Evolutionary conservation across 352 stramenopile genomes (phyloP).

Genomic region (Pythium rhizo-oryzae): DNA sequence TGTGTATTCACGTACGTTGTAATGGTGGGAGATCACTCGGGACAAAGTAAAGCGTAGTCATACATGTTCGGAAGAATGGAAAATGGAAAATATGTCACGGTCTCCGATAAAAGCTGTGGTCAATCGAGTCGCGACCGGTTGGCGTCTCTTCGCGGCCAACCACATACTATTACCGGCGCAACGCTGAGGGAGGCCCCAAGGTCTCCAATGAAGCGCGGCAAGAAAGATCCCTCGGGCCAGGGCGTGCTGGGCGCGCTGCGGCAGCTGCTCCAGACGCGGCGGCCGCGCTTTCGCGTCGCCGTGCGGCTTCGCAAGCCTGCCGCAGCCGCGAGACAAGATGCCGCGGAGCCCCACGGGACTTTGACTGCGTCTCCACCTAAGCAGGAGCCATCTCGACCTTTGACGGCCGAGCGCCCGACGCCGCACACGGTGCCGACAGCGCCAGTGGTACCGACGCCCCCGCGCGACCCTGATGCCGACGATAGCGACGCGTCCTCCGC

Average conservation of each 20-base stretch:
- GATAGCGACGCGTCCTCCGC: conserved; percentile 11
- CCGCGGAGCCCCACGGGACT: not conserved
- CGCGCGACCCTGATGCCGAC: conserved; percentile 8
- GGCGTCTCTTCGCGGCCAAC: not conserved
- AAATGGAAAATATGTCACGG: no score
- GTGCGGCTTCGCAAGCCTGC: not conserved
- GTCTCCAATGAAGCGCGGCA: not conserved
- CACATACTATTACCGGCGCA: not conserved
- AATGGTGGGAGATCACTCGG: not conserved
- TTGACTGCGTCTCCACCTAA: no score
- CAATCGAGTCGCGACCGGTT: no score
- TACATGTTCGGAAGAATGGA: not conserved
- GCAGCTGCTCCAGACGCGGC: conserved; percentile 1
- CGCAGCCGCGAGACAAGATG: not conserved
- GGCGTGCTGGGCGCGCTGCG: conserved; percentile 12
- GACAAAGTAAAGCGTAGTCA: not conserved
- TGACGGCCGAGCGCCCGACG: no score
- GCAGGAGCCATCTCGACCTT: not conserved
- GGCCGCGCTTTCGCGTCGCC: conserved; percentile 4
- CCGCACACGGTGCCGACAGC: not conserved
- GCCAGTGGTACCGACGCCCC: not conserved
- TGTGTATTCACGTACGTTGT: no score
- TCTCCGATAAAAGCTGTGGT: no score
- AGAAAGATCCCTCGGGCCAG: not conserved
- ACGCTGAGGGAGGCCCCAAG: no score